Base-by-base conservation (phyloP, 257 asterid species). In the Knoxia roxburghii region DNA sequence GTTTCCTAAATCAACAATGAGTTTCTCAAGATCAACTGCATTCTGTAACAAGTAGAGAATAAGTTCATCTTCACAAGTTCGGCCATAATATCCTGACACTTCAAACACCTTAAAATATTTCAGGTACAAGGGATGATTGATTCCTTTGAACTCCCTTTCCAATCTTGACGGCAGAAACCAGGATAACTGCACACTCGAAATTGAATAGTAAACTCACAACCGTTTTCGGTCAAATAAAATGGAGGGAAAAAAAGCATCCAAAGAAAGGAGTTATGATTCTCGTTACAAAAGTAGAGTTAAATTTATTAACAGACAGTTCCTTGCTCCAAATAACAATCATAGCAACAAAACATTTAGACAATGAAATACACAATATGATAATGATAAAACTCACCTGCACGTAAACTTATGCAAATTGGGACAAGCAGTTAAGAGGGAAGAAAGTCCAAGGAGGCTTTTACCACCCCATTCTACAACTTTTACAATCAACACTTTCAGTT, bases 41-140 rank as follows among this genome's bases (percentile, higher is more conserved):
- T 39, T 20, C 30, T n/a, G n/a, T n/a, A 39, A 43, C 30, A 61
- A 14, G 46, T 10, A 7, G 0, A n/a, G 14, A 2, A 61, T 4
- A n/a, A 61, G 51, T 26, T 61, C 67, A n/a, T 35, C 50, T 61
- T 61, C 67, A 39, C 51, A 18, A 2, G 26, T 61, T 20, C 23
- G 46, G 10, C 67, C 67, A n/a, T 33, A 61, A 18, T 39, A 61
- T 6, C 67, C 67, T 4, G 30, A 21, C 6, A 33, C 17, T 35
- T 61, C 46, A 37, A 61, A 49, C 1, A 39, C 51, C 20, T 61
- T 39, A 8, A 61, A 30, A 35, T 39, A 30, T 1, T 55, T 55
- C 39, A 55, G 30, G 26, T 46, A 2, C 52, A 46, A 14, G 20
- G 61, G 61, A 55, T 18, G 61, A 10, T 27, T 55, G 35, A 55